Evolutionary conservation across 352 stramenopile species (phyloP).

Genomic region (Poterioochromonas sp.): DNA sequence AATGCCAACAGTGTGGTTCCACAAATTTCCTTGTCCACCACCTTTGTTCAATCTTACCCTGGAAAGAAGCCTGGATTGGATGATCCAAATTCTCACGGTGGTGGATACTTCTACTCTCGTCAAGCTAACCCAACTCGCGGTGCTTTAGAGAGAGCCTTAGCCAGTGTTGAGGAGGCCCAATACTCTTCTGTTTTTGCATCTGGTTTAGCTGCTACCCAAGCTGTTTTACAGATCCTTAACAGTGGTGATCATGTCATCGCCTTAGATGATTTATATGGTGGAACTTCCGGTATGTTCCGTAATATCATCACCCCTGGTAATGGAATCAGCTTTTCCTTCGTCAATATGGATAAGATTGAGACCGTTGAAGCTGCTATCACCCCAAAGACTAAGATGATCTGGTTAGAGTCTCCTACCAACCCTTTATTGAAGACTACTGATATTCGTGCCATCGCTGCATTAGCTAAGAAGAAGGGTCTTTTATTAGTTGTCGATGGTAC

Average conservation of each 20-base stretch:
- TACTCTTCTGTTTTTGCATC: slow-evolving; percentile 55
- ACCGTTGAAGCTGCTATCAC: slow-evolving; percentile 35
- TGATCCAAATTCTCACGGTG: slow-evolving; percentile 51
- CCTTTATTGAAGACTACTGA: slow-evolving; percentile 86
- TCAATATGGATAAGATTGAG: slow-evolving; percentile 55
- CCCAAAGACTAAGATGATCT: slow-evolving; percentile 78
- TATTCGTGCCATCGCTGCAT: slow-evolving; percentile 66
- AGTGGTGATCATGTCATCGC: slow-evolving; percentile 80
- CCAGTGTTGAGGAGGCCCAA: slow-evolving; percentile 53
- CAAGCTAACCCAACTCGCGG: slow-evolving; percentile 83
- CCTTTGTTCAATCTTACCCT: slow-evolving; percentile 47
- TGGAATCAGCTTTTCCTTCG: slow-evolving; percentile 47
- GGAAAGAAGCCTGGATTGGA: slow-evolving; percentile 47
- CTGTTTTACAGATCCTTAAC: slow-evolving; percentile 73
- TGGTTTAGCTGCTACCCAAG: slow-evolving; percentile 86
- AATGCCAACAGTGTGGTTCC: slow-evolving; percentile 40
- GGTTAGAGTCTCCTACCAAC: slow-evolving; percentile 94
- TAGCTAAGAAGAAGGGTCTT: slow-evolving; percentile 63
- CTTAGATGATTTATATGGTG: slow-evolving; percentile 89
- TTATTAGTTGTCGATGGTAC: slow-evolving; percentile 69
- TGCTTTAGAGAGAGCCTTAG: slow-evolving; percentile 80
- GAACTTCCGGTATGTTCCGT: slow-evolving; percentile 79
- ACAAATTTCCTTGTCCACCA: slow-evolving; percentile 5
- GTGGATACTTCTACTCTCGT: slow-evolving; percentile 75
- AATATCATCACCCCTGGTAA: slow-evolving; percentile 65